Percentiles rank a stretch among this genome's conserved stretches.
Conservation (phyloP, 805 yeast species). For the Schwanniomyces sp. region DNA sequence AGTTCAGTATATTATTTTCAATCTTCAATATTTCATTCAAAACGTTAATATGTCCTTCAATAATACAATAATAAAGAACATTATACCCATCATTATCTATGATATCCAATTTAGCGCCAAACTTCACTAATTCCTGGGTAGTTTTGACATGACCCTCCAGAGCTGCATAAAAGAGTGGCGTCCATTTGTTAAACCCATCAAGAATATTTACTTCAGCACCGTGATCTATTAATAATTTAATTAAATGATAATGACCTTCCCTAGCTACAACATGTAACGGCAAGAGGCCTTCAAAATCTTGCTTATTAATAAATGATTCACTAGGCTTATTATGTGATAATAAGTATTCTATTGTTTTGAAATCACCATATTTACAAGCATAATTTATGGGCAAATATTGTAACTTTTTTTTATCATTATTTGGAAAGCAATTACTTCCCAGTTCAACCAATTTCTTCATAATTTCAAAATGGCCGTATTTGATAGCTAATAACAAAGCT, state of each 20-base stretch:
- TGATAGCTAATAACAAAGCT: conserved; percentile 78
- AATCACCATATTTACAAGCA: conserved; percentile 85
- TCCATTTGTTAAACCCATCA: conserved; percentile 90
- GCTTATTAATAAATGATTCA: conserved; percentile 42
- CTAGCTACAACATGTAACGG: conserved; percentile 89
- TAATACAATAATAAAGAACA: conserved; percentile 85
- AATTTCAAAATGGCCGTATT: conserved; percentile 55
- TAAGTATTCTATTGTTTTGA: conserved; percentile 63
- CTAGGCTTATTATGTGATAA: conserved; percentile 39
- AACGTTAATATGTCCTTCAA: conserved; percentile 91
- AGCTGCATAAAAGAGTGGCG: conserved; percentile 89
- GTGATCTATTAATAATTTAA: conserved; percentile 65
- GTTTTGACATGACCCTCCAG: conserved; percentile 77
- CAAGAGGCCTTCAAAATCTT: conserved; percentile 83
- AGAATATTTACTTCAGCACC: conserved; percentile 74
- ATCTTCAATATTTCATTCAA: conserved; percentile 58
- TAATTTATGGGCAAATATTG: conserved; percentile 77
- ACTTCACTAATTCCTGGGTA: conserved; percentile 65
- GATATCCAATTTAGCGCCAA: conserved; percentile 67
- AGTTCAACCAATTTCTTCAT: conserved; percentile 29
- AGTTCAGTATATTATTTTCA: neutral
- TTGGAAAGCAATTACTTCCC: conserved; percentile 41
- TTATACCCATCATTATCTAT: conserved; percentile 78
- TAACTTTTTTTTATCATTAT: conserved; percentile 50
- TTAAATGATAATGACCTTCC: conserved; percentile 70